Conservation (phyloP, 208 protist genomes). For the Acanthamoeba lenticulata region DNA sequence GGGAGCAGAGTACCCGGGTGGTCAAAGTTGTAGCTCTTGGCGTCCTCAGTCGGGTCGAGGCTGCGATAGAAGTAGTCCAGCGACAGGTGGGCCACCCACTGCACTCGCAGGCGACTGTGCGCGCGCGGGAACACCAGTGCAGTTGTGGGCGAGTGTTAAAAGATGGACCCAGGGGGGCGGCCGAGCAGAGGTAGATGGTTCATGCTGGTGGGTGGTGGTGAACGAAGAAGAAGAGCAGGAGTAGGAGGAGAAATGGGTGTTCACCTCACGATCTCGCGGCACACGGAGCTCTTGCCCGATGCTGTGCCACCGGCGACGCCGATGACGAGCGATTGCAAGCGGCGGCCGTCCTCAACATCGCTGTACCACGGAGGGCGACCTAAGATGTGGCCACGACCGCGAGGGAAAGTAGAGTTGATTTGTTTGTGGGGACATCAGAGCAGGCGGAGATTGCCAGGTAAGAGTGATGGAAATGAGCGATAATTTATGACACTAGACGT, state of each 20-base stretch:
- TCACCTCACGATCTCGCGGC: constrained; percentile 16
- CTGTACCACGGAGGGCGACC: neutral
- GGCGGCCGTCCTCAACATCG: neutral
- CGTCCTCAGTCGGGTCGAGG: constrained; percentile 44
- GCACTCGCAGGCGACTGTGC: constrained; percentile 71
- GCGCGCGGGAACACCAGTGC: no score
- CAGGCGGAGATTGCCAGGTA: neutral
- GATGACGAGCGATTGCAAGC: constrained; percentile 83
- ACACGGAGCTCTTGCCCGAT: constrained; percentile 91
- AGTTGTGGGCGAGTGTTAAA: no score
- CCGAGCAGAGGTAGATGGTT: no score
- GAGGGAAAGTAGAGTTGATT: neutral
- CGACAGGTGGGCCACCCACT: constrained; percentile 88
- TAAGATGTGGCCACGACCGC: no score
- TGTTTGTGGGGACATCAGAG: neutral
- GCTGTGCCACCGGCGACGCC: constrained; percentile 91
- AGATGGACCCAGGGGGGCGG: no score
- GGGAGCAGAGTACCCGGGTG: neutral
- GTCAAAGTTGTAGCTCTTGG: constrained; percentile 35
- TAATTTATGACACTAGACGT: no score
- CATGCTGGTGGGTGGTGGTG: no score
- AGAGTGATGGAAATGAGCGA: neutral
- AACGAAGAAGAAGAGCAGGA: neutral
- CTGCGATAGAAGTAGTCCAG: constrained; percentile 91
- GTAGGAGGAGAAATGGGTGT: neutral